A percentile compares a stretch with the other conserved stretches of the same genome.
phyloP scores from a whole-genome alignment of 768 basidiomycete species.

The Lactifluus volemus region DNA sequence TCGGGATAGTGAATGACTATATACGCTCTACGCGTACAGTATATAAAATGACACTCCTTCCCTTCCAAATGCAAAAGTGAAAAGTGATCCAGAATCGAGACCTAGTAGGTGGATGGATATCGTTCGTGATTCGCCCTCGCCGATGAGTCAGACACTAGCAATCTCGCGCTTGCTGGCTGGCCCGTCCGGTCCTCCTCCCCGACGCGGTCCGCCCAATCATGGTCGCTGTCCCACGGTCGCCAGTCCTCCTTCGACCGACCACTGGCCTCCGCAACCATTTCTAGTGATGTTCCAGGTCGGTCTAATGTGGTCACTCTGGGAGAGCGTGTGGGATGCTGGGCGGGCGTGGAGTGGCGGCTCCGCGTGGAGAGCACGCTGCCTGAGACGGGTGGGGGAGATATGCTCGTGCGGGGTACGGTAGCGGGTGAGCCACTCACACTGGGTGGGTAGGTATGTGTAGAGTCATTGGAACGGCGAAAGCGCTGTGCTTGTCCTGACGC shows the following conservation, averaged over 20 bases:
- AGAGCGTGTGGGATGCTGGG: slow-evolving; percentile 21
- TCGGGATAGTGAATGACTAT: no score
- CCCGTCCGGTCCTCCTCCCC: slow-evolving; percentile 43
- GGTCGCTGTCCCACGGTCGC: slow-evolving; percentile 37
- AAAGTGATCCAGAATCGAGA: neutral
- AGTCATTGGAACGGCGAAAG: slow-evolving; percentile 30
- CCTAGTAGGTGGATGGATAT: neutral
- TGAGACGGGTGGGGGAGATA: slow-evolving; percentile 18
- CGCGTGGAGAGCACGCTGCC: neutral
- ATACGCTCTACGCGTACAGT: no score
- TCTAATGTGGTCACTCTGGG: slow-evolving; percentile 14
- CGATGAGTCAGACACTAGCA: slow-evolving; percentile 23
- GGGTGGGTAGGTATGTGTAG: slow-evolving; percentile 55
- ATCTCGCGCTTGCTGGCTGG: slow-evolving; percentile 28
- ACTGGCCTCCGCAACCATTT: slow-evolving; percentile 3
- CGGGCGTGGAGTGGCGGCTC: slow-evolving; percentile 21
- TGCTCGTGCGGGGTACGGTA: slow-evolving; percentile 26
- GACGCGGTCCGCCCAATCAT: slow-evolving; percentile 44
- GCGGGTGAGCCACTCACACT: slow-evolving; percentile 35
- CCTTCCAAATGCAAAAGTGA: neutral
- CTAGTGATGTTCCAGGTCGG: slow-evolving; percentile 8
- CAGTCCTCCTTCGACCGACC: slow-evolving; percentile 28
- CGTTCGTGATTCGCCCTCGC: neutral
- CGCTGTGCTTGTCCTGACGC: slow-evolving; percentile 31
- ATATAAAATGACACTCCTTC: no score